Conservation (phyloP, 2,329 filamentous ascomycete species). For the Volutella citrinella region DNA sequence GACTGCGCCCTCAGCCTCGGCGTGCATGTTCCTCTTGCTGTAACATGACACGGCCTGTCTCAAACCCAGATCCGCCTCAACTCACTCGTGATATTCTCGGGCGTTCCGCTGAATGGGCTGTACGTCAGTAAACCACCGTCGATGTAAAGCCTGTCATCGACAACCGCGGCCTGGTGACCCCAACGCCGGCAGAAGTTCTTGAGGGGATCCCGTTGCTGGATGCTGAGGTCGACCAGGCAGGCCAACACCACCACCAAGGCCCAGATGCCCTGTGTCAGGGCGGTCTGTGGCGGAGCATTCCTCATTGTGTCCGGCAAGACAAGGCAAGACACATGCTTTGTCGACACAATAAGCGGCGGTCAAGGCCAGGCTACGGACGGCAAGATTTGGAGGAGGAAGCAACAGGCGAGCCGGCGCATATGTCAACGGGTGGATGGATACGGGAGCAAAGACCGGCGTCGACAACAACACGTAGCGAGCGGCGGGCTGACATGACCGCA, state of each 20-base stretch:
- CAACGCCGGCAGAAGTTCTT: conserved; percentile 52
- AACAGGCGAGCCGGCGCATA: too few species aligned
- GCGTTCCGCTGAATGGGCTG: conserved; percentile 45
- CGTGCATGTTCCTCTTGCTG: background rate
- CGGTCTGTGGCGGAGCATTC: conserved; percentile 16
- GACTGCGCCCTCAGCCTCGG: too few species aligned
- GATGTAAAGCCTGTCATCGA: conserved; percentile 59
- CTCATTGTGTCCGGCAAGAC: conserved; percentile 23
- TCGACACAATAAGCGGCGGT: too few species aligned
- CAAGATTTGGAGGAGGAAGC: too few species aligned
- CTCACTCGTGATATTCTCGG: conserved; percentile 56
- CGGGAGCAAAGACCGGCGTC: too few species aligned
- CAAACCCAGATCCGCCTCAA: conserved; percentile 8
- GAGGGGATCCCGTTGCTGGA: conserved; percentile 48
- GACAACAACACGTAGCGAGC: too few species aligned
- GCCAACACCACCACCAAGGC: conserved; percentile 17
- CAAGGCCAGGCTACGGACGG: too few species aligned
- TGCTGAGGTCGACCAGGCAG: conserved; percentile 16
- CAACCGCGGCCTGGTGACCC: conserved; percentile 58
- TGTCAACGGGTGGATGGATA: too few species aligned
- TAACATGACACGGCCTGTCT: background rate
- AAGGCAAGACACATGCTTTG: too few species aligned
- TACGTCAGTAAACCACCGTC: conserved; percentile 60
- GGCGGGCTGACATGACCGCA: too few species aligned
- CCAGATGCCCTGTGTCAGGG: conserved; percentile 15